phyloP scores from a whole-genome alignment of 2,329 filamentous ascomycete species.

The Aspergillaceae sp. region DNA sequence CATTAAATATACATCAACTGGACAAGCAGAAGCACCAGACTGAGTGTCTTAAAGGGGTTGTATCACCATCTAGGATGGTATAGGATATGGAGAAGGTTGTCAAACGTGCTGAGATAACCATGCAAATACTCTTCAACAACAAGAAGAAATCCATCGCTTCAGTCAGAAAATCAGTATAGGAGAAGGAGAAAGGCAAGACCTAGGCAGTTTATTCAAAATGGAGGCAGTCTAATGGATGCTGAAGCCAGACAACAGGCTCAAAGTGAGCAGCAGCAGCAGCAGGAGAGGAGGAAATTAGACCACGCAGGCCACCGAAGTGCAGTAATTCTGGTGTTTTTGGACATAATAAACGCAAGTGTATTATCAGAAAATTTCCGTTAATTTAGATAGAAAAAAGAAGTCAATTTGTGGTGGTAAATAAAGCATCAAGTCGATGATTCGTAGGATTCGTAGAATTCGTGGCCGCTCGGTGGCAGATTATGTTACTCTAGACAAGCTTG shows the following conservation, averaged over 20 bases:
- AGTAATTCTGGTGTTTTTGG: not conserved
- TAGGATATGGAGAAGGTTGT: not conserved
- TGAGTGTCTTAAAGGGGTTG: constrained; percentile 3
- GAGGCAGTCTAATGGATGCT: not conserved
- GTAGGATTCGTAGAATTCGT: not conserved
- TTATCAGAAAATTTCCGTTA: not conserved
- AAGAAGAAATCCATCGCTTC: not conserved
- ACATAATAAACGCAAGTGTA: not conserved
- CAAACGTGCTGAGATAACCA: not conserved
- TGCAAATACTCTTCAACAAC: not conserved
- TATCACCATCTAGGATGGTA: not conserved
- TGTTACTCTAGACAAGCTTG: too few relatives aligned
- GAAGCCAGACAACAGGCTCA: not conserved
- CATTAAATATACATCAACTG: not conserved
- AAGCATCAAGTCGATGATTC: not conserved
- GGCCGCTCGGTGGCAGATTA: not conserved
- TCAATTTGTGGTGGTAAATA: not conserved
- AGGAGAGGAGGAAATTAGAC: not conserved
- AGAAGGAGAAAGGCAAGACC: not conserved
- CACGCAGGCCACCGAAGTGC: not conserved
- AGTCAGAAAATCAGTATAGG: not conserved
- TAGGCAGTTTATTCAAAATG: not conserved
- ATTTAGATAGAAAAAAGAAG: not conserved
- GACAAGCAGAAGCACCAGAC: not conserved
- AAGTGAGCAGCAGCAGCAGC: constrained; percentile 1